phyloP scores from a whole-genome alignment of 1,284 basidiomycete species.

The Microstroma glucosiphilum region DNA sequence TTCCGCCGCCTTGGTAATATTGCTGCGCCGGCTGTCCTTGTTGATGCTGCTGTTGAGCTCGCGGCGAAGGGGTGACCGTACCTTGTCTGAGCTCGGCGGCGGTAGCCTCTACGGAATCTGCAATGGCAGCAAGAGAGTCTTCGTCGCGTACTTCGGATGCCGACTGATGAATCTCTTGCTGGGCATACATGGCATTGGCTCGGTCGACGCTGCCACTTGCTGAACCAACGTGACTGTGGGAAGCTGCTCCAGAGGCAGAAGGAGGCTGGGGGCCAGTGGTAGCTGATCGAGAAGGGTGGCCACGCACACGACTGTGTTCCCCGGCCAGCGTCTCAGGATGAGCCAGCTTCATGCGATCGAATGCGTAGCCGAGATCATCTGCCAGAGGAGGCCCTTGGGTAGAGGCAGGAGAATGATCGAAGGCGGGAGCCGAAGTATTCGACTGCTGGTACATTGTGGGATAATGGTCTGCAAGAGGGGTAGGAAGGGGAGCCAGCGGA shows the following conservation, averaged over 20 bases:
- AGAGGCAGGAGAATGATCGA: constrained; percentile 15
- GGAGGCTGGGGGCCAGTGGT: constrained; percentile 13
- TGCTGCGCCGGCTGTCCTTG: background rate
- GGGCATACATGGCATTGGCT: constrained; percentile 36
- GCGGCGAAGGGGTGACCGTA: background rate
- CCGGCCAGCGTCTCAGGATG: background rate
- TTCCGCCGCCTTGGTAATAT: background rate
- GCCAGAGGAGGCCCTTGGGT: constrained; percentile 29
- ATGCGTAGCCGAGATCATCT: constrained; percentile 32
- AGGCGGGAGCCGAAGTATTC: constrained; percentile 39
- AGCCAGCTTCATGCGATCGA: constrained; percentile 30
- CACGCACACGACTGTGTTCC: background rate
- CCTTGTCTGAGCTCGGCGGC: constrained; percentile 22
- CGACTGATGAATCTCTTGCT: constrained; percentile 39
- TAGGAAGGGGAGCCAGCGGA: background rate
- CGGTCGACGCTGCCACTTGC: constrained; percentile 20
- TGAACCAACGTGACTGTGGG: constrained; percentile 10
- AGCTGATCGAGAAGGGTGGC: constrained; percentile 14
- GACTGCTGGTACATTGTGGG: constrained; percentile 33
- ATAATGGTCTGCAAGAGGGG: background rate
- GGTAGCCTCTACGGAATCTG: constrained; percentile 33
- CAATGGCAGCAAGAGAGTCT: constrained; percentile 37
- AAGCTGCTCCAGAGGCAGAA: background rate
- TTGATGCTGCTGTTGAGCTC: background rate
- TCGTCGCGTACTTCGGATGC: constrained; percentile 37